Base-by-base conservation (phyloP, 2,329 filamentous ascomycete species). In the Phaeoacremonium minimum region DNA sequence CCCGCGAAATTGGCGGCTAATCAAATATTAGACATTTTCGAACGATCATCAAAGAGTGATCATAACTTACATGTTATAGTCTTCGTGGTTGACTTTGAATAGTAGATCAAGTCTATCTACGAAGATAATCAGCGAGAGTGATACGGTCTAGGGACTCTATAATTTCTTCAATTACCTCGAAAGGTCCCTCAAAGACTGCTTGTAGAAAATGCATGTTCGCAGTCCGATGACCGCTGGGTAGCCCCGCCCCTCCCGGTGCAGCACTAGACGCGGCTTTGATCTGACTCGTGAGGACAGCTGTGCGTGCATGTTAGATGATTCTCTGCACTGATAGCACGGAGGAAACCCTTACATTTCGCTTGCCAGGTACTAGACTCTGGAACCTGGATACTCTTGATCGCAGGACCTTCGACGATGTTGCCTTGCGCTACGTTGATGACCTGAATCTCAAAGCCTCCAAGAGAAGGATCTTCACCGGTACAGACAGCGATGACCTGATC, bases 151-250 rank as follows among this genome's bases (percentile, higher is more conserved):
- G n/a, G n/a, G n/a, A n/a, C 87, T 86, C 44, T 83, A 87, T 57
- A 97, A 96, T 39, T 73, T 73, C 32, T 78, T 71, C 56, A 94
- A 93, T 51, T 87, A n/a, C n/a, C n/a, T n/a, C n/a, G 16, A 85
- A 85, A 1, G 71, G 49, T 4, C 80, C 80, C 40, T 76, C 66
- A 47, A 84, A 84, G 7, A 79, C 67, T 52, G 83, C 83, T 53
- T 85, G 78, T 4, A 85, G 63, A 33, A 83, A 53, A 48, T 85
- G 80, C 32, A 82, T 61, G 48, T 85, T 85, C 3, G 80, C 80
- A 4, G 56, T 46, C 2, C 63, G 66, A n/a, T 71, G 67, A 7
- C 28, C 31, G 12, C 36, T 38, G 14, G n/a, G 15, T 11, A 28
- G 32, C 13, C 30, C 32, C 18, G 60, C 51, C 45, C 82, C 73